Evolutionary conservation across 2,329 filamentous ascomycete genomes (phyloP), one percentile per base, ranked within the genome.

Genomic region (Kalaharituber pfeilii): DNA sequence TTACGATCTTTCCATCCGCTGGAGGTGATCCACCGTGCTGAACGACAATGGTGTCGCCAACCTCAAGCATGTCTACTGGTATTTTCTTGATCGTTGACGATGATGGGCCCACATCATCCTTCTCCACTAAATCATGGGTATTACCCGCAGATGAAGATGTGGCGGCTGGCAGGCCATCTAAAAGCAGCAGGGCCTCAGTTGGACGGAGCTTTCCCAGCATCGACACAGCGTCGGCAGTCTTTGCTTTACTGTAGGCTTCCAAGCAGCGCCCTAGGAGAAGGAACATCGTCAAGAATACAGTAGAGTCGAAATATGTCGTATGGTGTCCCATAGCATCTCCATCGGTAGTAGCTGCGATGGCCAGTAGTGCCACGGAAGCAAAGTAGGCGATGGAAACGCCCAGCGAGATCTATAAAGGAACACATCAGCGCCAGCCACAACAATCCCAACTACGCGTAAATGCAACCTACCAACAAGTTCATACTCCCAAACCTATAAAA

Each of bases 401-500:
- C 1, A 94, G 74, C 6, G 84, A 91, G 69, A 95, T 88, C 56
- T 58, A 44, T 15, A 27, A 15, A 28, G 11, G n/a, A 52, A 2
- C n/a, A 18, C 26, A 6, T 28, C 26, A 30, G 25, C 24, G 22
- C n/a, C 30, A 2, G 30, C 13, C 2, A 27, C 13, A 8, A 20
- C 13, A 47, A 15, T 2, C 11, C 24, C 1, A 15, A 26, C 20
- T n/a, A 18, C 9, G 27, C 26, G 47, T 15, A 13, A 13, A 51
- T 25, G 26, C 24, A 18, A 54, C 56, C 51, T 28, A 58, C 56
- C 56, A 95, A 75, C 71, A 93, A 82, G 65, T 94, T 94, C 88
- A 95, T 95, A 70, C 87, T 94, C 7, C 88, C 88, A 64, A 95
- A 95, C n/a, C 84, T 80, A 67, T 87, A 86, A 64, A 95, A 88